A percentile compares a stretch with the other conserved stretches of the same genome.
These are phyloP conservation scores for Scleroderma bovista DNA, from an alignment of 768 basidiomycete species.

Conservation along the genomic window DNA sequence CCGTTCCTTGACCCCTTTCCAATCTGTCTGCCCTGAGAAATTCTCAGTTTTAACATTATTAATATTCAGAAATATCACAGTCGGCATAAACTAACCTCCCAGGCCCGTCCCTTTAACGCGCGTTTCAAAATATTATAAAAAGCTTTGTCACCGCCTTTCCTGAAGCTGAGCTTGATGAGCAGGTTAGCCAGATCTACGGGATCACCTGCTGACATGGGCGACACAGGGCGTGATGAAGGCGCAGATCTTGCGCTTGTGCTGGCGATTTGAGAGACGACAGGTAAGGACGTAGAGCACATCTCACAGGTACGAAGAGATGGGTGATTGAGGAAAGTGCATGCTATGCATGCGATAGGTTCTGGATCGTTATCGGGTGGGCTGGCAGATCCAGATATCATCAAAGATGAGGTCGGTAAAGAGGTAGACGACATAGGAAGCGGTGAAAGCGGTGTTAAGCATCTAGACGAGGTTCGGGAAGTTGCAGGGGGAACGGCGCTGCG, in stretches of 20 bases:
- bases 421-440: conserved; percentile 37
- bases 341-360: conserved; percentile 60
- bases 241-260: conserved; percentile 47
- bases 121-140: conserved; percentile 77
- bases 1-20: conserved; percentile 17
- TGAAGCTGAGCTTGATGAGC: conserved; percentile 81
- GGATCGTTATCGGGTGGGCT: conserved; percentile 18
- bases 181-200: conserved; percentile 28
- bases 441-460: conserved; percentile 32
- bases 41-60: conserved; percentile 1
- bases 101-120: conserved; percentile 62
- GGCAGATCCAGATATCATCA: conserved; percentile 13
- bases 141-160: conserved; percentile 82
- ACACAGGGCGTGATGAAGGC: conserved; percentile 58
- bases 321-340: conserved; percentile 92
- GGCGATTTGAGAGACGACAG: conserved; percentile 19
- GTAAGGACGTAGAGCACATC: conserved; percentile 75
- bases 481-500: conserved; percentile 34
- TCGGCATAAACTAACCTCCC: conserved; percentile 51
- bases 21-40: conserved; percentile 26
- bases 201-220: conserved; percentile 32
- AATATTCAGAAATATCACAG: not conserved
- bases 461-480: conserved; percentile 15
- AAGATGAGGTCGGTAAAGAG: conserved; percentile 21
- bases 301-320: conserved; percentile 71